phyloP scores from a whole-genome alignment of 257 asterid genomes.

The Eustoma russellianum region DNA sequence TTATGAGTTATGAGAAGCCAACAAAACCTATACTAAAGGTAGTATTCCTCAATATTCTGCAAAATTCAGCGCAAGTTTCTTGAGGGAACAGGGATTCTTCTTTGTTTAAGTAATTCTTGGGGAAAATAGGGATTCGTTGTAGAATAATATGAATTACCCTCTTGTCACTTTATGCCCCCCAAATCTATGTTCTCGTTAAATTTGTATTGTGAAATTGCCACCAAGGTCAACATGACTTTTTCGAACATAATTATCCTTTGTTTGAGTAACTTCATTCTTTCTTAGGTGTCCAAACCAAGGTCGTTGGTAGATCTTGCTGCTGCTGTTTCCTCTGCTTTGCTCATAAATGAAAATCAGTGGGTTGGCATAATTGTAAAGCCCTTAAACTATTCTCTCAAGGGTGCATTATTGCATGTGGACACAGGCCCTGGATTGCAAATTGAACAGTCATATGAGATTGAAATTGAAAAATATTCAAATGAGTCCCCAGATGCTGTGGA shows the following conservation, averaged over 20 bases:
- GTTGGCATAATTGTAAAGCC: conserved; percentile 83
- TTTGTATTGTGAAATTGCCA: not conserved
- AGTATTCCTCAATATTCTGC: conserved; percentile 12
- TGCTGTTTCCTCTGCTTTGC: conserved; percentile 92
- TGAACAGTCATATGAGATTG: conserved; percentile 54
- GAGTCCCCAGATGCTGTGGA: conserved; percentile 22
- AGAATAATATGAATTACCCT: too few species aligned
- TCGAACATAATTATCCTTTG: too few species aligned
- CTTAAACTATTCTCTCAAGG: conserved; percentile 72
- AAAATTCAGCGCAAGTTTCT: conserved; percentile 1
- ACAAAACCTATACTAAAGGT: conserved; percentile 95
- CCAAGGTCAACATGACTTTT: not conserved
- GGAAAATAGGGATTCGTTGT: too few species aligned
- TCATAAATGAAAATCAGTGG: conserved; percentile 94
- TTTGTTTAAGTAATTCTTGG: too few species aligned
- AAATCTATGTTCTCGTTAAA: not conserved
- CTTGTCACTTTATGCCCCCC: too few species aligned
- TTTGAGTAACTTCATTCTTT: conserved; percentile 3
- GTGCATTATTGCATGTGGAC: conserved; percentile 82
- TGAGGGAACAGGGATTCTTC: too few species aligned
- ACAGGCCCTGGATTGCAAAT: conserved; percentile 95
- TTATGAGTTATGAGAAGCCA: conserved; percentile 94
- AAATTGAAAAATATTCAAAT: conserved; percentile 61
- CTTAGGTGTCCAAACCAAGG: conserved; percentile 86
- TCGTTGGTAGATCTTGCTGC: conserved; percentile 90